A percentile compares a stretch with the other conserved stretches of the same genome.
Conservation (phyloP, 73 alveolate species). For the Paramecium primaurelia region DNA sequence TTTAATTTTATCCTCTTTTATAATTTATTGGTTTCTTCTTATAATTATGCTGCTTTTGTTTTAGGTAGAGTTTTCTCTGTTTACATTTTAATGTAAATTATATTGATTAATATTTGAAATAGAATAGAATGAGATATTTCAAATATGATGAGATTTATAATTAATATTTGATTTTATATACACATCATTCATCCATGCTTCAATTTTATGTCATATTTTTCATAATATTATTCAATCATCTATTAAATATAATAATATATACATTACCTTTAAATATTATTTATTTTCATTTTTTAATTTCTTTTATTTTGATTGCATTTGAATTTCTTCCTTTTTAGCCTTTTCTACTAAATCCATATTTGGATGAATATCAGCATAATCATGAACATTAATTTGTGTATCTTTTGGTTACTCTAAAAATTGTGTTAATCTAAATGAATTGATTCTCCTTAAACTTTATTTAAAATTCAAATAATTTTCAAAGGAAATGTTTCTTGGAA, state of each 20-base stretch:
- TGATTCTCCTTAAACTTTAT: not conserved
- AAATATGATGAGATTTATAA: not conserved
- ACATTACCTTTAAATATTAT: not conserved
- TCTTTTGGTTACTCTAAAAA: not conserved
- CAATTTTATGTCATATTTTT: not conserved
- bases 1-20: not conserved
- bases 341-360: slow-evolving; percentile 11
- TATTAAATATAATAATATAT: not conserved
- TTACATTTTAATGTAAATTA: not conserved
- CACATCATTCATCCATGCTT: not conserved
- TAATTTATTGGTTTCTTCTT: not conserved
- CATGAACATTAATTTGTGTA: not conserved
- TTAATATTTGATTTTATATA: not conserved
- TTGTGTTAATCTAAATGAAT: not conserved
- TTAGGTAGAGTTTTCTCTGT: not conserved
- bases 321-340: not conserved
- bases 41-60: not conserved
- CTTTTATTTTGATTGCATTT: not conserved
- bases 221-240: not conserved
- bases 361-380: not conserved
- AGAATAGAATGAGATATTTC: not conserved
- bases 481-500: not conserved
- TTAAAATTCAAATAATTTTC: not conserved
- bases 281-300: not conserved
- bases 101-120: not conserved